Conservation (phyloP, 2,329 filamentous ascomycete genomes). For the Aureobasidium leucospermi region DNA sequence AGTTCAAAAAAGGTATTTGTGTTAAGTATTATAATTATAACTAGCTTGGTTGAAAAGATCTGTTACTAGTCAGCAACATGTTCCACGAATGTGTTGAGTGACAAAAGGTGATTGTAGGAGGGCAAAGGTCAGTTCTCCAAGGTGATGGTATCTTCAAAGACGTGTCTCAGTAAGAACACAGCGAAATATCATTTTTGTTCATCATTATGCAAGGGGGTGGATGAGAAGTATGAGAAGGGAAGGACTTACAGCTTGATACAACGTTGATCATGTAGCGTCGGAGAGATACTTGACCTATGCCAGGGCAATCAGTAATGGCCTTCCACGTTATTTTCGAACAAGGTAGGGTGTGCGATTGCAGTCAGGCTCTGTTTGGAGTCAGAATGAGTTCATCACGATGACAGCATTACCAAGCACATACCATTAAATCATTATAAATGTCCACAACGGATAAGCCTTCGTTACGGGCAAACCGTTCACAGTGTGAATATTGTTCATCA, state of each 20-base stretch:
- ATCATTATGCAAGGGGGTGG: conserved; percentile 38
- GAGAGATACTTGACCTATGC: not conserved
- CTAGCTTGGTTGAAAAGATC: conserved; percentile 12
- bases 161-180: conserved; percentile 57
- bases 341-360: not conserved
- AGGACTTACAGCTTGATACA: not conserved
- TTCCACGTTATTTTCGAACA: not conserved
- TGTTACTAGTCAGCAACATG: conserved; percentile 8
- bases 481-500: conserved; percentile 15
- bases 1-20: not conserved
- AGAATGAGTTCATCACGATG: not conserved
- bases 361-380: conserved; percentile 13
- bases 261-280: not conserved
- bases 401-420: not conserved
- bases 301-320: conserved; percentile 3
- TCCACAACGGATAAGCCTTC: conserved; percentile 14
- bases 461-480: conserved; percentile 13
- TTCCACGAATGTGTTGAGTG: not conserved
- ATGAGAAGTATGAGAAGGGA: conserved; percentile 9
- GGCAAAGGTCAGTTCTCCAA: conserved; percentile 54
- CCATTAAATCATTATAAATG: conserved; percentile 14
- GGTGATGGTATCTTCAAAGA: conserved; percentile 56
- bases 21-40: not conserved
- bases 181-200: conserved; percentile 50
- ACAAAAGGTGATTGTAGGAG: not conserved